These are phyloP conservation scores for Volutella citrinella DNA, from an alignment of 2,329 filamentous ascomycete genomes.

Conservation along the genomic window DNA sequence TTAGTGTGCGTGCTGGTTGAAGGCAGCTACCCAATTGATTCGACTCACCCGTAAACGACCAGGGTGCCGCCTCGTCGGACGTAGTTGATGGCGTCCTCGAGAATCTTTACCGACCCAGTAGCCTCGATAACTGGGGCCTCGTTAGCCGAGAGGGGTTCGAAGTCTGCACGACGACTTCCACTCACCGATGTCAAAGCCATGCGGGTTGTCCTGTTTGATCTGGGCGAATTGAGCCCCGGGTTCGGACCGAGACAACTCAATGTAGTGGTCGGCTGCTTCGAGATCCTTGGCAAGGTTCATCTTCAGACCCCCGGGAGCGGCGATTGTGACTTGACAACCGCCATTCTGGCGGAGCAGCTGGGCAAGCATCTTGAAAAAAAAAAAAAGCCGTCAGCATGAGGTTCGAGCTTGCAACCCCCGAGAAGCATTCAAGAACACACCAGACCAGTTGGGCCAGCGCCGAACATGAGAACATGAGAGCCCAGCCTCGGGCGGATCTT, in stretches of 20 bases:
- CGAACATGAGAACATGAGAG: constrained; percentile 63
- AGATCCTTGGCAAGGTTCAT: constrained; percentile 64
- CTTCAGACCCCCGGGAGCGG: constrained; percentile 67
- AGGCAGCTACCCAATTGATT: too few relatives aligned
- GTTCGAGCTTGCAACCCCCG: too few relatives aligned
- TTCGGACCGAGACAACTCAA: constrained; percentile 52
- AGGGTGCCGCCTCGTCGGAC: constrained; percentile 69
- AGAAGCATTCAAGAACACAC: too few relatives aligned
- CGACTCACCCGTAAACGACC: constrained; percentile 58
- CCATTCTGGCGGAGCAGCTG: constrained; percentile 64
- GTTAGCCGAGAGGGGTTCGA: constrained; percentile 16
- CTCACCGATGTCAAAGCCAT: constrained; percentile 67
- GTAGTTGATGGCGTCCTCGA: constrained; percentile 70
- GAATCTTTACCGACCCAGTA: constrained; percentile 65
- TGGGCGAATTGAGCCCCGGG: constrained; percentile 58
- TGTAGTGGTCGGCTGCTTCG: constrained; percentile 51
- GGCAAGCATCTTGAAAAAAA: constrained; percentile 48
- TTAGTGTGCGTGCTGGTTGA: too few relatives aligned
- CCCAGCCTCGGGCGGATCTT: constrained; percentile 66
- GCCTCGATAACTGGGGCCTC: constrained; percentile 57
- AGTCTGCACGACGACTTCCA: too few relatives aligned
- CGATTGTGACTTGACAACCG: constrained; percentile 66
- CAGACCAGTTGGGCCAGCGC: constrained; percentile 65
- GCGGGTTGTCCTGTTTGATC: constrained; percentile 62
- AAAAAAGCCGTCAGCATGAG: constrained; percentile 3